Evolutionary conservation across 2,329 filamentous ascomycete genomes (phyloP).

Genomic region (Nothophaeocryptopus gaeumannii): DNA sequence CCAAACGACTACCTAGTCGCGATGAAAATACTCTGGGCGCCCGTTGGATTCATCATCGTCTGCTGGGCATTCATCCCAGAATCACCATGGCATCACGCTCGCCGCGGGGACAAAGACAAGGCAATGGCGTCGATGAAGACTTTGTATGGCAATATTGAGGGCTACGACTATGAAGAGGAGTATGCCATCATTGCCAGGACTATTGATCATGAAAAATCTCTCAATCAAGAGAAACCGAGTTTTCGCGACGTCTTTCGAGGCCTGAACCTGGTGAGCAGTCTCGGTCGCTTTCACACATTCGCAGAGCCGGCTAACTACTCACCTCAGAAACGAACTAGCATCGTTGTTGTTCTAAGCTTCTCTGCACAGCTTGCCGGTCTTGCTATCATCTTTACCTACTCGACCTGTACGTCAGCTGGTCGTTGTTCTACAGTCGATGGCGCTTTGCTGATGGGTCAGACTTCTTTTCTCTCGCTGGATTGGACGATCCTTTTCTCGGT

Average conservation of each 20-base stretch:
- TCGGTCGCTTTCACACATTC: neutral
- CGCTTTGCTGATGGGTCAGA: neutral
- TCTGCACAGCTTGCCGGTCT: constrained; percentile 2
- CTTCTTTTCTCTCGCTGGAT: constrained; percentile 6
- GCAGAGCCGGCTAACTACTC: neutral
- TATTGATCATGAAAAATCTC: constrained; percentile 4
- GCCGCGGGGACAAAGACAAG: constrained; percentile 5
- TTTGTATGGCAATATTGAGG: constrained; percentile 3
- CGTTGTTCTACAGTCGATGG: neutral
- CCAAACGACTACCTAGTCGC: constrained; percentile 5
- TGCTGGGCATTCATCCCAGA: constrained; percentile 6
- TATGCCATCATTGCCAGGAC: constrained; percentile 7
- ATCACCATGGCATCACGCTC: constrained; percentile 7
- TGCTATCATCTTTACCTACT: constrained; percentile 8
- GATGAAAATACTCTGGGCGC: constrained; percentile 5
- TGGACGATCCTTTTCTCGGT: constrained; percentile 6
- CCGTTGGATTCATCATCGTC: constrained; percentile 3
- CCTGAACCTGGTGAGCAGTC: neutral
- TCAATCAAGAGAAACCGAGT: constrained; percentile 6
- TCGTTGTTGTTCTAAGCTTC: constrained; percentile 1
- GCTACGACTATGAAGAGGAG: constrained; percentile 9
- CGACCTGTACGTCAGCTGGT: constrained; percentile 1
- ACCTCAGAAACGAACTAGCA: constrained; percentile 4
- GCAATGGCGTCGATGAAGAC: neutral
- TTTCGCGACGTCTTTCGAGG: constrained; percentile 7